These are phyloP conservation scores for Phialophora chinensis DNA, from an alignment of 2,329 filamentous ascomycete species.

Conservation along the genomic window DNA sequence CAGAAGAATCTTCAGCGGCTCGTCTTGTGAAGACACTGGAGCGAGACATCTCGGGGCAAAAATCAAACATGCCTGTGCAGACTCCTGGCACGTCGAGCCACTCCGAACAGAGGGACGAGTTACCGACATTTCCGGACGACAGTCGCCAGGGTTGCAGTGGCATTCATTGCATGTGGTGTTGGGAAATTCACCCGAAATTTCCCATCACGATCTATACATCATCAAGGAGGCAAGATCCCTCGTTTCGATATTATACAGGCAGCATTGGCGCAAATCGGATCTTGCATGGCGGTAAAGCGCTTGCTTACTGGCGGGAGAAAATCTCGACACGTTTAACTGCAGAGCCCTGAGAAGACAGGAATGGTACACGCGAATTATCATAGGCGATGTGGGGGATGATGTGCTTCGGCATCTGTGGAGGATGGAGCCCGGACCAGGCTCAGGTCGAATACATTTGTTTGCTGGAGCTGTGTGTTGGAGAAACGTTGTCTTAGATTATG, in stretches of 20 bases:
- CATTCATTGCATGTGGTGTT: slow-evolving; percentile 15
- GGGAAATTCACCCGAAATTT: background rate
- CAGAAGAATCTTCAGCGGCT: slow-evolving; percentile 81
- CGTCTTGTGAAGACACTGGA: slow-evolving; percentile 64
- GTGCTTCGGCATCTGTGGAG: background rate
- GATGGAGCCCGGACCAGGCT: background rate
- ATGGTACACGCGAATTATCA: background rate
- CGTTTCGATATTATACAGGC: slow-evolving; percentile 22
- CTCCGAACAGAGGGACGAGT: background rate
- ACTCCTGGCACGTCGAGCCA: background rate
- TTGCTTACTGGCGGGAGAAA: slow-evolving; percentile 9
- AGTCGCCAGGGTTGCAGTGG: background rate
- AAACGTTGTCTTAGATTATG: background rate
- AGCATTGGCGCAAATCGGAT: slow-evolving; percentile 29
- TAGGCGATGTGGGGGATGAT: background rate
- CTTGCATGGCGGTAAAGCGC: slow-evolving; percentile 9
- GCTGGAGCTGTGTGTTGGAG: background rate
- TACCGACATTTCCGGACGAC: background rate
- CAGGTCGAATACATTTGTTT: background rate
- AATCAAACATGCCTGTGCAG: background rate
- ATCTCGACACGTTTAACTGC: slow-evolving; percentile 4
- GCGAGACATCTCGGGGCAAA: slow-evolving; percentile 2
- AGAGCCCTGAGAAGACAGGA: background rate
- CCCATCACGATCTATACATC: slow-evolving; percentile 7
- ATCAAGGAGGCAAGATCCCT: slow-evolving; percentile 17